Conservation (phyloP, 106 monocot species). For the Dioscorea alata region DNA sequence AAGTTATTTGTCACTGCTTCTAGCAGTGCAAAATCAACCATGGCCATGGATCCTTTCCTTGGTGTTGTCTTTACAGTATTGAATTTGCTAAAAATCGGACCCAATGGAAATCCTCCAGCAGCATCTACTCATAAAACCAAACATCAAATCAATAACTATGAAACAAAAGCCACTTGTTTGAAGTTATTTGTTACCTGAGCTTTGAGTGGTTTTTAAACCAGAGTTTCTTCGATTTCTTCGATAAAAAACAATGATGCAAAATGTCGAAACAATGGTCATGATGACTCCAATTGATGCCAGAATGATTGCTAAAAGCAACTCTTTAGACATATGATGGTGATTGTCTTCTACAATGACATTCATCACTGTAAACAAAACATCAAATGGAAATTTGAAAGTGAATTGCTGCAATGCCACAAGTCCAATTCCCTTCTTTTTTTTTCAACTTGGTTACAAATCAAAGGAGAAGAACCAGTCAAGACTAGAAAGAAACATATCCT, state of each 20-base stretch:
- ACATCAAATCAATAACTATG: neutral
- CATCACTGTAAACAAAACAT: constrained; percentile 25
- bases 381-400: no score
- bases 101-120: constrained; percentile 30
- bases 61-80: constrained; percentile 43
- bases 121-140: constrained; percentile 18
- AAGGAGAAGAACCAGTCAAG: neutral
- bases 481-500: neutral
- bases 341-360: neutral
- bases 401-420: no score
- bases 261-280: constrained; percentile 12
- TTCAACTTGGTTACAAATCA: neutral
- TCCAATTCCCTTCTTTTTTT: neutral
- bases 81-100: constrained; percentile 52
- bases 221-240: constrained; percentile 7
- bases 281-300: constrained; percentile 20
- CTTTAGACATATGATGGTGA: constrained; percentile 9
- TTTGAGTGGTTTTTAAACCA: constrained; percentile 16
- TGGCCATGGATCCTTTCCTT: constrained; percentile 40
- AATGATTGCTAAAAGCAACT: constrained; percentile 20
- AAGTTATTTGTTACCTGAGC: constrained; percentile 18
- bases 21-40: constrained; percentile 57
- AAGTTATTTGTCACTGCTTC: constrained; percentile 68
- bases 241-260: constrained; percentile 22
- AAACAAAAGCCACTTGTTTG: neutral